Evolutionary conservation across 2,329 filamentous ascomycete genomes (phyloP).

Genomic region (Fusarium proliferatum): DNA sequence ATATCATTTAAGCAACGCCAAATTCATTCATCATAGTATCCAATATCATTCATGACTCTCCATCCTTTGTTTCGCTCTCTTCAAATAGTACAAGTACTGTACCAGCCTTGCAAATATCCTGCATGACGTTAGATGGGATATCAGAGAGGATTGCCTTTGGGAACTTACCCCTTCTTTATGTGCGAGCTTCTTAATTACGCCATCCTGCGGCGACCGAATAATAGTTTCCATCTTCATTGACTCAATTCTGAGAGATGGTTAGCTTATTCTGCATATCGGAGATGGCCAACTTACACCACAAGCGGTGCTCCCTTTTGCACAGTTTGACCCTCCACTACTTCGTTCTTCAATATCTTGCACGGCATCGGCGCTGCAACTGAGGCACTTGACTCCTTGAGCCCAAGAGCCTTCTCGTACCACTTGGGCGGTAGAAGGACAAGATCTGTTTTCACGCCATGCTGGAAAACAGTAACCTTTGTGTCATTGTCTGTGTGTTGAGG

Average conservation of each 20-base stretch:
- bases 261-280: conserved; percentile 42
- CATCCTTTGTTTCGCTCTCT: conserved; percentile 54
- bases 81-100: conserved; percentile 81
- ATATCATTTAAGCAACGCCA: conserved; percentile 32
- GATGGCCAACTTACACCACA: conserved; percentile 72
- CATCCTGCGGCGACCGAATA: conserved; percentile 79
- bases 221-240: conserved; percentile 94
- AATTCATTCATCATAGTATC: conserved; percentile 11
- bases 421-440: conserved; percentile 69
- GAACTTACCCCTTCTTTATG: conserved; percentile 78
- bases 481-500: conserved; percentile 63
- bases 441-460: conserved; percentile 70
- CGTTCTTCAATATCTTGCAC: conserved; percentile 92
- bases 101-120: conserved; percentile 84
- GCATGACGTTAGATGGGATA: conserved; percentile 30
- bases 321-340: conserved; percentile 82
- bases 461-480: conserved; percentile 81
- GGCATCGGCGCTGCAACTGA: conserved; percentile 96
- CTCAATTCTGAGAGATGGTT: conserved; percentile 68
- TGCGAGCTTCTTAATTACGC: conserved; percentile 76
- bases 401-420: conserved; percentile 90
- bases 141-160: too few species aligned
- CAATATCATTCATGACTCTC: conserved; percentile 35
- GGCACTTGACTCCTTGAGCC: conserved; percentile 81
- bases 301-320: conserved; percentile 89